Percentiles rank a stretch among this genome's conserved stretches.
phyloP scores from a whole-genome alignment of 78 protist genomes.

The Polysphondylium violaceum region DNA sequence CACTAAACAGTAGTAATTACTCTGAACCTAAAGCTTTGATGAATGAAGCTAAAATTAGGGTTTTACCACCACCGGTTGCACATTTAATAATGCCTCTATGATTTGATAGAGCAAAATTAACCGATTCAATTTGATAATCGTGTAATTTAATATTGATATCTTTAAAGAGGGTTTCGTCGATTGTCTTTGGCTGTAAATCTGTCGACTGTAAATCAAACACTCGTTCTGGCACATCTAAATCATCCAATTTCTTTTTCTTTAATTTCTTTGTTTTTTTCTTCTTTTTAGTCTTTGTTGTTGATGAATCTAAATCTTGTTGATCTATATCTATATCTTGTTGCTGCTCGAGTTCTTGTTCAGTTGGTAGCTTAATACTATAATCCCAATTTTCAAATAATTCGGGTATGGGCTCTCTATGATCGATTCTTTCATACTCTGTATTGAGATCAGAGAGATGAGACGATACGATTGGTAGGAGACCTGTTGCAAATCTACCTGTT shows the following conservation, averaged over 20 bases:
- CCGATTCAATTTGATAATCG: constrained; percentile 62
- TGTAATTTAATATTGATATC: constrained; percentile 13
- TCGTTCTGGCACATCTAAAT: constrained; percentile 23
- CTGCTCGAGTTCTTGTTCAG: not conserved
- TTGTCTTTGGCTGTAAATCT: constrained; percentile 26
- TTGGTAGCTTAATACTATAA: not conserved
- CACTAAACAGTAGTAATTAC: not conserved
- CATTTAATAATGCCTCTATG: constrained; percentile 78
- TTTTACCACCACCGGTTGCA: constrained; percentile 84
- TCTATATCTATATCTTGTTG: not conserved
- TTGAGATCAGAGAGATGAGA: constrained; percentile 8
- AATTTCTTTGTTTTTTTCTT: not conserved
- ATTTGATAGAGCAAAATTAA: constrained; percentile 66
- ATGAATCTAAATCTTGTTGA: not conserved
- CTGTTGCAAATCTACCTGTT: constrained; percentile 64
- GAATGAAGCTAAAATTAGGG: constrained; percentile 55
- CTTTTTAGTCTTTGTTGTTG: not conserved
- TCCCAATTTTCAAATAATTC: constrained; percentile 49
- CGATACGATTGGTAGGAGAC: constrained; percentile 50
- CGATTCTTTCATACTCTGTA: not conserved
- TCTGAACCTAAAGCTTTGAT: constrained; percentile 52
- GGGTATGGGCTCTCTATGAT: constrained; percentile 53
- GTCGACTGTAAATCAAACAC: constrained; percentile 13
- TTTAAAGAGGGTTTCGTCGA: not conserved
- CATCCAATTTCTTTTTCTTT: not conserved